phyloP scores from a whole-genome alignment of 257 asterid species.

The Paulownia fortunei region DNA sequence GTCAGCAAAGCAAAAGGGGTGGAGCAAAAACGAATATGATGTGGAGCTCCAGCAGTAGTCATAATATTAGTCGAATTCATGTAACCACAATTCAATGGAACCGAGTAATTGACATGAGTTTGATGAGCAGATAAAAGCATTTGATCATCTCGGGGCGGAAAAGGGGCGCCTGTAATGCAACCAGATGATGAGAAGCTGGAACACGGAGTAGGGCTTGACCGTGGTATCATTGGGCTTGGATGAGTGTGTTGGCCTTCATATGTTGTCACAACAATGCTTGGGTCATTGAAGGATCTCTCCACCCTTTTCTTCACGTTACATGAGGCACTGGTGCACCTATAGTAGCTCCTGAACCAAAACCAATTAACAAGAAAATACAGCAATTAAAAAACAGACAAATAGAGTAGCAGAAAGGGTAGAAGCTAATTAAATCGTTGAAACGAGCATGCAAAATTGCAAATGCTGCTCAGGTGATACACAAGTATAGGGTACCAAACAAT shows the following conservation, averaged over 20 bases:
- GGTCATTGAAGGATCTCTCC: slow-evolving; percentile 66
- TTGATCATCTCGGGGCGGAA: slow-evolving; percentile 12
- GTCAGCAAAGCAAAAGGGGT: slow-evolving; percentile 25
- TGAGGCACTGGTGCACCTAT: slow-evolving; percentile 72
- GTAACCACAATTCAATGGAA: slow-evolving; percentile 20
- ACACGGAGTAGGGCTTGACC: slow-evolving; percentile 36
- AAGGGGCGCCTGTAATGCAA: neutral
- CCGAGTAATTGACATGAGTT: slow-evolving; percentile 27
- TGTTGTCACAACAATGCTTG: slow-evolving; percentile 66
- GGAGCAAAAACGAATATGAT: slow-evolving; percentile 35
- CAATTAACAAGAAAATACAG: no score
- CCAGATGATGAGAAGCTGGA: slow-evolving; percentile 7
- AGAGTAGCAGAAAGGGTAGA: no score
- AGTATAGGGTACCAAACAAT: no score
- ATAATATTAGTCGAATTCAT: neutral
- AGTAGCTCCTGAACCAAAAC: no score
- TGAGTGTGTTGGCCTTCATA: slow-evolving; percentile 88
- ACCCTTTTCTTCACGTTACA: slow-evolving; percentile 87
- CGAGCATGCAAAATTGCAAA: no score
- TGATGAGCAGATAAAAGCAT: slow-evolving; percentile 18
- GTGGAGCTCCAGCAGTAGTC: neutral
- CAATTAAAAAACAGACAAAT: no score
- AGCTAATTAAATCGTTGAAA: no score
- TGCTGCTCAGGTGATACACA: no score
- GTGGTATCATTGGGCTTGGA: slow-evolving; percentile 54